phyloP scores from a whole-genome alignment of 2,329 filamentous ascomycete species.

The Sclerotinia nivalis region DNA sequence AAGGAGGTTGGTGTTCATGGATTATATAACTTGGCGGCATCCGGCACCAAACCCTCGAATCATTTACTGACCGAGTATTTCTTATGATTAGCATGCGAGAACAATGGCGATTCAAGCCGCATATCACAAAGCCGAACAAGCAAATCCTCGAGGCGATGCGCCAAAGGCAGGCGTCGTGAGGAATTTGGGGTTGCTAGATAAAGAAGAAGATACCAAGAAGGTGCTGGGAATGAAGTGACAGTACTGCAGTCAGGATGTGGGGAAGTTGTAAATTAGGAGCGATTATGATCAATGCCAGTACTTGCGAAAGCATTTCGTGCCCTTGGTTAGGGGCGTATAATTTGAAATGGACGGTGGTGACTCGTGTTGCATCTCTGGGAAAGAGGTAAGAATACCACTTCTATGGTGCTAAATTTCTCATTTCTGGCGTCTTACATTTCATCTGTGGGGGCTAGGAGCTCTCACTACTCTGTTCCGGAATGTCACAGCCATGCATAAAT shows the following conservation, averaged over 20 bases:
- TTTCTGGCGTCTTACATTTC: background rate
- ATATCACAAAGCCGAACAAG: constrained; percentile 76
- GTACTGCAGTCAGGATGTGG: constrained; percentile 15
- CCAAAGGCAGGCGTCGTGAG: constrained; percentile 85
- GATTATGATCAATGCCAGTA: constrained; percentile 19
- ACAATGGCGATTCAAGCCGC: constrained; percentile 77
- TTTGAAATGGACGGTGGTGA: background rate
- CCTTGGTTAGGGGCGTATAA: background rate
- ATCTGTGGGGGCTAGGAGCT: background rate
- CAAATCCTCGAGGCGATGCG: constrained; percentile 74
- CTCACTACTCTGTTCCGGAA: background rate
- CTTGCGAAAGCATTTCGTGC: background rate
- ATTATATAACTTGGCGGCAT: background rate
- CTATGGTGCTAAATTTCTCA: background rate
- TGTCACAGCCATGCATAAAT: background rate
- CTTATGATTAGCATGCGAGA: constrained; percentile 62
- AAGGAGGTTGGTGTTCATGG: constrained; percentile 76
- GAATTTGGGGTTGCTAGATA: constrained; percentile 79
- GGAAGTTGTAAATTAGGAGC: constrained; percentile 39
- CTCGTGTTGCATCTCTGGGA: too few species aligned
- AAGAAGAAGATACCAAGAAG: constrained; percentile 76
- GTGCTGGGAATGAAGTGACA: constrained; percentile 45
- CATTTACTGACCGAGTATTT: background rate
- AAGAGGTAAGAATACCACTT: background rate
- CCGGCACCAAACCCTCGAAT: constrained; percentile 1